Evolutionary conservation across 23 red algal genomes (phyloP).

Genomic region (Agarophyton chilense): DNA sequence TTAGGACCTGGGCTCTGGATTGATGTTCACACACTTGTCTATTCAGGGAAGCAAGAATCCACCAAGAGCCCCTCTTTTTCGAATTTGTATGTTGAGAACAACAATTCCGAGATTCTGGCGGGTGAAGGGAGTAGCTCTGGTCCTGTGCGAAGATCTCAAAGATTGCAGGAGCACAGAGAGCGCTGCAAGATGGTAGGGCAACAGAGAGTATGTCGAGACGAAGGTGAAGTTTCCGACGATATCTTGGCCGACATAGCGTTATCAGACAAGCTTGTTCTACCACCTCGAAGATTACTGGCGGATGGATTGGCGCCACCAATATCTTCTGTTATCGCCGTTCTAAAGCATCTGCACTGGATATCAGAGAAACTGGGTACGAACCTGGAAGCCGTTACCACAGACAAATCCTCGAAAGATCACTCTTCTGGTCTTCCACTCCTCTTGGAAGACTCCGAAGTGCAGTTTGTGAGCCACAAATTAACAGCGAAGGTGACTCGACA

Average conservation of each 20-base stretch:
- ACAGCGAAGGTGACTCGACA: constrained; percentile 86
- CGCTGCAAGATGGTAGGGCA: neutral
- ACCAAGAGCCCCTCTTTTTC: neutral
- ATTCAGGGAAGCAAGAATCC: constrained; percentile 5
- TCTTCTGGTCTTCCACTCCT: constrained; percentile 4
- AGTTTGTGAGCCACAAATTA: constrained; percentile 81
- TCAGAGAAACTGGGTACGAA: neutral
- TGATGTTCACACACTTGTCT: constrained; percentile 76
- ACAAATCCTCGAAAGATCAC: neutral
- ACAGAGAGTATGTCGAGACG: neutral
- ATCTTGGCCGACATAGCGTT: neutral
- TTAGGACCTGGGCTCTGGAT: constrained; percentile 74
- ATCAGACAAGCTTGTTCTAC: constrained; percentile 6
- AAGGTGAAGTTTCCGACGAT: constrained; percentile 14
- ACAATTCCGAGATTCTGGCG: neutral
- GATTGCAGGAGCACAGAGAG: constrained; percentile 26
- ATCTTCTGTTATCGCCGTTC: constrained; percentile 23
- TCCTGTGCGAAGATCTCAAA: constrained; percentile 33
- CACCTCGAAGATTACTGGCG: neutral
- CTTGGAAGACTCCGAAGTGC: constrained; percentile 1
- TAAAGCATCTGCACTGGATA: constrained; percentile 64
- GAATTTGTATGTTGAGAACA: neutral
- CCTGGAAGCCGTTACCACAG: neutral
- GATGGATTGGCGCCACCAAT: constrained; percentile 16
- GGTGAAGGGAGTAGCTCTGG: constrained; percentile 21